Evolutionary conservation across 441 rosid genomes (phyloP), one percentile per base, ranked within the genome.

Genomic region (Populus hybrid): DNA sequence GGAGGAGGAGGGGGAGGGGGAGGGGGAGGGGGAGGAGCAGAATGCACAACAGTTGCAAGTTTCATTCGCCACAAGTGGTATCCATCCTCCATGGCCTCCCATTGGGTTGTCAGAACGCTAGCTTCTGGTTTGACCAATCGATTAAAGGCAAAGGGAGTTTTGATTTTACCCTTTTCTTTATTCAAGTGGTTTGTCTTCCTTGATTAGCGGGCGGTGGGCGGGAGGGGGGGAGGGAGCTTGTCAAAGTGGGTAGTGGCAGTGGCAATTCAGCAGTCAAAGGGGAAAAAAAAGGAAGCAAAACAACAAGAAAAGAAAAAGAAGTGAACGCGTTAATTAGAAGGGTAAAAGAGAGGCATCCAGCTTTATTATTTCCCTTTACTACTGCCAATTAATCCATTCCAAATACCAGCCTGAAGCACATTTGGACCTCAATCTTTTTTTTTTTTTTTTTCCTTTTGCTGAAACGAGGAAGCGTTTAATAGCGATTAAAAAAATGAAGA

Each of bases 101-200:
- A 4, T 46, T 14, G 19, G 57, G 19, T 46, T 46, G 19, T 46
- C 57, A 46, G 21, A 67, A 53, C 72, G 34, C 65, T 16, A n/a
- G 10, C 46, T 46, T 46, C 57, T n/a, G 61, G 36, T 76, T 76
- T 69, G 63, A 70, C 79, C 28, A 21, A 26, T 24, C 38, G 38
- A 8, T 5, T 26, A 64, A 64, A 46, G 57, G 57, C 9, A 10
- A 18, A 26, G 23, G 69, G 28, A 23, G 11, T 38, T 46, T 75
- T 3, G n/a, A 23, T 19, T 36, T 73, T 21, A 28, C 9, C 18
- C 10, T 38, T 75, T 66, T 26, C 40, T 75, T 66, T 69, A 36
- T 74, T 74, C 19, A 38, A 53, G 63, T 61, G 76, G 19, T 24
- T 68, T 70, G 38, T 42, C 70, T 18, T 72, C 76, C 80, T 66